Evolutionary conservation across 768 basidiomycete genomes (phyloP).

Genomic region (Daedaleopsis sinensis): DNA sequence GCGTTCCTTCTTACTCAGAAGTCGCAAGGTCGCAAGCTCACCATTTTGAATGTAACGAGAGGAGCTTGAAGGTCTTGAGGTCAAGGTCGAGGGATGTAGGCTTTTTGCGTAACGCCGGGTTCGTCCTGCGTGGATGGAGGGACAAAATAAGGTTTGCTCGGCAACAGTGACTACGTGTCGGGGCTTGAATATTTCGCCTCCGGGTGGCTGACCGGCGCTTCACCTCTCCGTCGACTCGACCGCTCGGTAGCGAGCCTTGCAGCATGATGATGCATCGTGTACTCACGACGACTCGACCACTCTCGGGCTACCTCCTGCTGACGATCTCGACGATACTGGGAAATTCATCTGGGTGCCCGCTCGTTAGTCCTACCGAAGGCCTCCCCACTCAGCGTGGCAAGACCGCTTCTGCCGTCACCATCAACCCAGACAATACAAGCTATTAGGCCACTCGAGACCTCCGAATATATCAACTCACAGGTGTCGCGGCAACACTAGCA

Average conservation of each 20-base stretch:
- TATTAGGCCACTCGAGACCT: too few species aligned
- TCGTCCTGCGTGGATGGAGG: slow-evolving; percentile 27
- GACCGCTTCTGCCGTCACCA: too few species aligned
- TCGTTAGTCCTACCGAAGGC: too few species aligned
- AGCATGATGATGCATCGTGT: neutral
- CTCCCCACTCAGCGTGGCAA: too few species aligned
- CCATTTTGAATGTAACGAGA: slow-evolving; percentile 28
- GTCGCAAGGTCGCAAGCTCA: neutral
- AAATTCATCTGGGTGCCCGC: too few species aligned
- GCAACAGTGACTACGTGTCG: slow-evolving; percentile 15
- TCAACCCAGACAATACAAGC: too few species aligned
- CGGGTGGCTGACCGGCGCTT: slow-evolving; percentile 21
- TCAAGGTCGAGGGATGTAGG: slow-evolving; percentile 22
- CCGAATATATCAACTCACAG: too few species aligned
- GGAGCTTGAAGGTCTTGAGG: slow-evolving; percentile 16
- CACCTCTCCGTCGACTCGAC: neutral
- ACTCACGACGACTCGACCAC: too few species aligned
- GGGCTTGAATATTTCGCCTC: slow-evolving; percentile 18
- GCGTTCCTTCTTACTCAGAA: neutral
- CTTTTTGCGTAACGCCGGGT: slow-evolving; percentile 29
- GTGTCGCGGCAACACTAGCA: too few species aligned
- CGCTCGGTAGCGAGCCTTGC: neutral
- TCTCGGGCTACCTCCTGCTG: too few species aligned
- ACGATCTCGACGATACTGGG: too few species aligned
- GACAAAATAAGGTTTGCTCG: slow-evolving; percentile 23